phyloP scores from a whole-genome alignment of 768 basidiomycete genomes.

The Tephrocybe rancida region DNA sequence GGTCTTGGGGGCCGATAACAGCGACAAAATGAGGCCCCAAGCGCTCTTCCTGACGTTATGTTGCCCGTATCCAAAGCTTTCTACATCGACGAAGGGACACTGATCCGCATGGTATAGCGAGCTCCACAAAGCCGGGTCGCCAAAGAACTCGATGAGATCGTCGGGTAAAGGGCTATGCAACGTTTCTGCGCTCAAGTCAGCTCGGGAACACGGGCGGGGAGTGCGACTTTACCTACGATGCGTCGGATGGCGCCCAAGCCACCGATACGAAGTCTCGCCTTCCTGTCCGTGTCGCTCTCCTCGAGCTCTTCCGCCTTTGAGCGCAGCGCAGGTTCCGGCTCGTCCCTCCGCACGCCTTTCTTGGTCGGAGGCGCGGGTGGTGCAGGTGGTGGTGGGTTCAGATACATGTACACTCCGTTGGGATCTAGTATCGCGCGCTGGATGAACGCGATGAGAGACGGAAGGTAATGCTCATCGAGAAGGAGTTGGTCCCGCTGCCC shows the following conservation, averaged over 20 bases:
- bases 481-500: conserved; percentile 22
- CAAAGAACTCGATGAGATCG: conserved; percentile 41
- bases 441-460: conserved; percentile 50
- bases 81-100: conserved; percentile 43
- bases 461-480: conserved; percentile 31
- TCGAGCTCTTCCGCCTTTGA: conserved; percentile 61
- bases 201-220: neutral
- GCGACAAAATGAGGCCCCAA: conserved; percentile 57
- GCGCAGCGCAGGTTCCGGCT: conserved; percentile 35
- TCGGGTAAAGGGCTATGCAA: conserved; percentile 20
- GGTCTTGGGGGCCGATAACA: conserved; percentile 47
- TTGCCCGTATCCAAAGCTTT: conserved; percentile 63
- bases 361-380: conserved; percentile 33
- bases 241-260: conserved; percentile 68
- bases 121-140: conserved; percentile 62
- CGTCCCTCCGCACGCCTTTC: conserved; percentile 33
- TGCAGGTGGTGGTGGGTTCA: conserved; percentile 66
- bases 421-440: conserved; percentile 65
- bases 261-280: conserved; percentile 68
- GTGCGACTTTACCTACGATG: conserved; percentile 51
- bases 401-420: conserved; percentile 50
- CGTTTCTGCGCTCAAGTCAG: conserved; percentile 17
- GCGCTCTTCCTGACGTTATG: conserved; percentile 73
- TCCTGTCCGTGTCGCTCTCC: conserved; percentile 70
- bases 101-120: conserved; percentile 46